Conservation (phyloP, 495 filamentous ascomycete species). For the Xanthoparmelia taractica region DNA sequence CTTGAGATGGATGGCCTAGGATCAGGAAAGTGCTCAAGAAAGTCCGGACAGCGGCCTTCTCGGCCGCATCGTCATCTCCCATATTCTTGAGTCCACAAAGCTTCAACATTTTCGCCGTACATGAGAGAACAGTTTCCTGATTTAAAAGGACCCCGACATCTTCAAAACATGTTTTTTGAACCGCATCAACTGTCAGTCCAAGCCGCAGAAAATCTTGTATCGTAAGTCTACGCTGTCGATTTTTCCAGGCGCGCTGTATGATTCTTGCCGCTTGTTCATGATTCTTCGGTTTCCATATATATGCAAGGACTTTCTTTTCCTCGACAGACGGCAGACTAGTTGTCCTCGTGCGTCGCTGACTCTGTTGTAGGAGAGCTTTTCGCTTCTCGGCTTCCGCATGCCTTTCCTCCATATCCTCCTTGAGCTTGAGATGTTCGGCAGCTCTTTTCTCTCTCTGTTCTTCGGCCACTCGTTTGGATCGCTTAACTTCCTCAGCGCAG, state of each 20-base stretch:
- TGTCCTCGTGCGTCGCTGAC: constrained; percentile 56
- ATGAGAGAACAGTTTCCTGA: constrained; percentile 59
- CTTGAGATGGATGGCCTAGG: constrained; percentile 82
- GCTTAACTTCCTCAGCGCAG: constrained; percentile 89
- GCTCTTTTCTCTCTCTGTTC: constrained; percentile 86
- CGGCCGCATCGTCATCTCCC: constrained; percentile 57
- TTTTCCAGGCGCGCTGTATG: constrained; percentile 75
- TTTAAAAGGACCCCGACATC: constrained; percentile 70
- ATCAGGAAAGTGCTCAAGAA: constrained; percentile 93
- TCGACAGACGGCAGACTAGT: constrained; percentile 51
- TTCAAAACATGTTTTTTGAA: constrained; percentile 73
- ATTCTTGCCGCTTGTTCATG: constrained; percentile 59
- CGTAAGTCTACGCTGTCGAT: constrained; percentile 47
- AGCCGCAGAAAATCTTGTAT: constrained; percentile 61
- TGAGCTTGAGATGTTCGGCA: constrained; percentile 68
- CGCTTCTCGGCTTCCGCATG: constrained; percentile 81
- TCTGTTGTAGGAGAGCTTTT: constrained; percentile 46
- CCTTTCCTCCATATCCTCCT: constrained; percentile 77
- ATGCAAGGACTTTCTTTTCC: constrained; percentile 45
- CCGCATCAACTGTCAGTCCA: constrained; percentile 63
- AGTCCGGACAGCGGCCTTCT: constrained; percentile 73
- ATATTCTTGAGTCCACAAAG: constrained; percentile 70
- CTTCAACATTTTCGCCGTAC: constrained; percentile 64
- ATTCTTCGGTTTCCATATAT: constrained; percentile 41
- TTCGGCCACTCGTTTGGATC: constrained; percentile 88